Base-by-base conservation (phyloP, 2,329 filamentous ascomycete species). In the Trichoderma cornu-damae region DNA sequence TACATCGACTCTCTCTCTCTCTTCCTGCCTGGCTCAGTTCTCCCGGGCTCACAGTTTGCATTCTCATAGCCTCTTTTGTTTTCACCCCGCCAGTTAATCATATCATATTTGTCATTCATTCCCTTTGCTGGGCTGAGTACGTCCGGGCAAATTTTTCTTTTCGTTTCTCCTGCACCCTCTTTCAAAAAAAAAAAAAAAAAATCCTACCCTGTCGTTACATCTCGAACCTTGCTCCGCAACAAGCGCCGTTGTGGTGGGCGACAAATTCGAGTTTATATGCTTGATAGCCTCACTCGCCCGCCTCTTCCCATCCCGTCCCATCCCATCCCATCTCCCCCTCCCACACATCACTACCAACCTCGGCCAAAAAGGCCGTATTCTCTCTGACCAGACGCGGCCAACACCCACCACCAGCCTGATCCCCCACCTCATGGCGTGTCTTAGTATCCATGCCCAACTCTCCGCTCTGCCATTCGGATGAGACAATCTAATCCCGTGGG, bases 1-100 rank as follows among this genome's bases (percentile, higher is more conserved):
- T 65, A 65, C 63, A 68, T 63, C 62, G 61, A 65, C 64, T 67
- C 52, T 49, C 60, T 52, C 61, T 61, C 58, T 57, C 44, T 48
- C 58, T 58, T n/a, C n/a, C 54, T 48, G 47, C 57, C 30, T 37
- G 43, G 26, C 47, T 12, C 24, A 37, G 51, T 34, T 18, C 24
- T 34, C 18, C 42, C 8, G 30, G 34, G 26, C 42, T 35, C 50
- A 52, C 47, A 46, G 30, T 30, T 38, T 38, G 18, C 20, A 49
- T 38, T 35, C 55, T 52, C 55, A 51, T 16, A 58, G 51, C 51
- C 51, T 52, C 49, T 52, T 37, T 43, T 18, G n/a, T 20, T 32
- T 20, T 28, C 30, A 26, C 30, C 40, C 40, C 9, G 24, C 20
- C 52, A 38, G 28, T 30, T 57, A 59, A 6, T 42, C 58, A 63